Base-by-base conservation (phyloP, 306 rosid genomes). In the Acmispon strigosus region DNA sequence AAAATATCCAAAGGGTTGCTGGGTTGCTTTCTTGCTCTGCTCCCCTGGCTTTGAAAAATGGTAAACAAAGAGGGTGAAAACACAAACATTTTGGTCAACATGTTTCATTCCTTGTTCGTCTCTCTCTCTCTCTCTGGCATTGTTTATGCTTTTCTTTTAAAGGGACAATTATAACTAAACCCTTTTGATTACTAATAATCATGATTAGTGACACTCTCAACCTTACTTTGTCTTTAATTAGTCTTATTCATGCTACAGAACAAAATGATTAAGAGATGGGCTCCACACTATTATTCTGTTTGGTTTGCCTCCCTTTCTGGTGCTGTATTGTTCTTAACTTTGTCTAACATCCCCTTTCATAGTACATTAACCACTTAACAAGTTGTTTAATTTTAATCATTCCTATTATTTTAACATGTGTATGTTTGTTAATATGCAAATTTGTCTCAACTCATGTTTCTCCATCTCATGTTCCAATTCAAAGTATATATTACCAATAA, bases 1-100 rank as follows among this genome's bases (percentile, higher is more conserved):
- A 81, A 86, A 80, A 80, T 73, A 86, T 78, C 84, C 59, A 65
- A 74, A 72, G 52, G 69, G 74, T 13, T 83, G 86, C 85, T 82
- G 73, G 74, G 73, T 81, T 89, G 96, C 87, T 83, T 87, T 83
- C 83, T 78, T 85, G 91, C 91, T 81, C 20, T 76, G 85, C 85
- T 65, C 77, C 77, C 80, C 79, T 59, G 19, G 65, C 16, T 42
- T 63, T 66, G 79, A 69, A 74, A 75, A 77, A 63, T 60, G 78
- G 83, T 62, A 78, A 76, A 52, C 78, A 76, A 76, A 80, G 64
- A 73, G 47, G 65, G 80, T 53, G 43, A 51, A 59, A 71, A 69
- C 79, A 81, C 3, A 65, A 82, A 86, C 87, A 90, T 82, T 82
- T 55, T 74, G 81, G 91, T 86, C 92, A 87, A 85, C 93, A 64